Base-by-base conservation (phyloP, 2,329 filamentous ascomycete species). In the Cladosporium sp. region DNA sequence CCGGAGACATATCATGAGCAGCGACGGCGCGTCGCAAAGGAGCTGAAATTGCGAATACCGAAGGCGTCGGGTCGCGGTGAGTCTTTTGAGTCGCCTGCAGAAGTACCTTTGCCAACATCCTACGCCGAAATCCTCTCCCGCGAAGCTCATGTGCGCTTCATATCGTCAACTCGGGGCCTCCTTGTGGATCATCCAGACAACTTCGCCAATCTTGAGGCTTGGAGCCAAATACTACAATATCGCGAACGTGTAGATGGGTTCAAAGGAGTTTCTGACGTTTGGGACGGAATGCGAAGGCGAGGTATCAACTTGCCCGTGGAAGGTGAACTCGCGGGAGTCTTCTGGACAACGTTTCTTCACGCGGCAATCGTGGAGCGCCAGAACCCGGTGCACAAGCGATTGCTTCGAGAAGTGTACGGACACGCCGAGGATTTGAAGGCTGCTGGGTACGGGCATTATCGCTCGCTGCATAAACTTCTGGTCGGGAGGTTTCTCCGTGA, bases 281-380 rank as follows among this genome's bases (percentile, higher is more conserved):
- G 75, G 73, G 56, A 67, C 32, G 70, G 64, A 42, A 69, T 72
- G 63, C 64, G 59, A 9, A 46, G 58, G 10, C 63, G 68, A 19
- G 59, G 63, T 2, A 60, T 76, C 19, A 59, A 66, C 18, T 56
- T 79, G 9, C 75, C 76, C 11, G 66, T 61, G 2, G 56, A 59
- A 10, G 70, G 72, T 14, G 49, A 55, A n/a, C 58, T 71, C 4
- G 72, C 74, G 14, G 63, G 70, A 8, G 63, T 63, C 10, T 55
- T 80, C 6, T 80, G 77, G 77, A 61, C 63, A 0, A 70, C 66
- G 0, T 73, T 79, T 44, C 56, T 78, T 43, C 65, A 68, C 46
- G 58, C 69, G 11, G 48, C 18, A n/a, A 43, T 50, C 11, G 13
- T 8, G 2, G n/a, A 16, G 4, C 2, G 14, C 1, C 34, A 9